Evolutionary conservation across 169 alveolate genomes (phyloP).

Genomic region (Theileria equi): DNA sequence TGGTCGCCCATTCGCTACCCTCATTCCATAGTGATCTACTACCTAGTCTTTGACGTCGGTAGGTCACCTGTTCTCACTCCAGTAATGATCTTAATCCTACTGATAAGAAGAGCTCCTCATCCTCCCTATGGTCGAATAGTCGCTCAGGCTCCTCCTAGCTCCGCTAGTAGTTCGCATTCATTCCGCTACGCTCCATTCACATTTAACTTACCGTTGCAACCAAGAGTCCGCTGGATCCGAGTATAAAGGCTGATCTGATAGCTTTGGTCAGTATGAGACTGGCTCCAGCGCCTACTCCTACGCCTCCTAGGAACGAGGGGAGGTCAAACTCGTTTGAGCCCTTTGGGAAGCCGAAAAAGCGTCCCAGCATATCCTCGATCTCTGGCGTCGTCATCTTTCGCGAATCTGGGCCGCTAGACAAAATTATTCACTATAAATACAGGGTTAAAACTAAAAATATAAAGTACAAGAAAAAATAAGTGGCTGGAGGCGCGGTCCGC

Average conservation of each 20-base stretch:
- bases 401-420: not conserved
- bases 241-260: constrained; percentile 20
- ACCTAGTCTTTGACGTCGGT: no score
- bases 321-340: constrained; percentile 21
- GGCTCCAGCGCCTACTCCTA: constrained; percentile 53
- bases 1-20: no score
- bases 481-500: not conserved
- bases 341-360: constrained; percentile 15
- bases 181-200: no score
- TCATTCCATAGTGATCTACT: no score
- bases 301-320: constrained; percentile 51
- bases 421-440: constrained; percentile 4
- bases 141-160: no score
- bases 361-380: constrained; percentile 1
- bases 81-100: no score
- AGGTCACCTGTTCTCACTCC: no score
- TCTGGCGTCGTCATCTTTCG: not conserved
- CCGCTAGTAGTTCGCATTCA: no score
- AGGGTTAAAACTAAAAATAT: constrained; percentile 4
- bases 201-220: constrained; percentile 22
- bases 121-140: no score
- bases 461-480: not conserved
- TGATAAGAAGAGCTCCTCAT: no score
- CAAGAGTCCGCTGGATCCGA: constrained; percentile 32
- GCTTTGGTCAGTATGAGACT: constrained; percentile 16